Base-by-base conservation (phyloP, 164 flowering plant species). In the Tetrastigma voinierianum region DNA sequence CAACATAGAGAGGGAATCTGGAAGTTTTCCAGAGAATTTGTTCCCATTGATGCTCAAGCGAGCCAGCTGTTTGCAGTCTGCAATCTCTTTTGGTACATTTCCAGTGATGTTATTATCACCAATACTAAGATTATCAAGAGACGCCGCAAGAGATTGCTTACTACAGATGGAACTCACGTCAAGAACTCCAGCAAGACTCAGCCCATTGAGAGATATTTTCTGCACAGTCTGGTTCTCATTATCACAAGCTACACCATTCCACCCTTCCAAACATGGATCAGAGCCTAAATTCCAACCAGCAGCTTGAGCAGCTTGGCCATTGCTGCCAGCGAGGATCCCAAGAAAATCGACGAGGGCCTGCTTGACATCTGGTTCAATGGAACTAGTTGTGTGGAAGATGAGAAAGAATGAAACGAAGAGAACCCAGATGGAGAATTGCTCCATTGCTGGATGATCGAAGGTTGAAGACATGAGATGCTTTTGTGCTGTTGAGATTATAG, bases 191-290 rank as follows among this genome's bases (percentile, higher is more conserved):
- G 64, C 9, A 24, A 87, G 64, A 56, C 59, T 63, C 5, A 63
- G 51, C 21, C 57, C 55, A 5, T 78, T 72, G 4, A 87, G 84
- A 4, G 9, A 3, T 14, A 83, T 58, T 62, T 48, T 70, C 61
- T n/a, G 70, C 12, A 84, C 74, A 7, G 72, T 23, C 0, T 14
- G 40, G 5, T 43, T 60, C 1, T 20, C 11, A 9, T 1, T 4
- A 43, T 74, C 59, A 62, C 87, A 84, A 1, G 1, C 9, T 20
- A 84, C 70, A 15, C 82, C 84, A 1, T 43, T n/a, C 88, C 88
- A 87, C 0, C 56, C 7, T 15, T 61, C 74, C 15, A 3, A 58
- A 76, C 91, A 87, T 9, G 87, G 87, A 68, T 84, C 84, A 10
- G 86, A 67, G 49, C 70, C 43, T 10, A 20, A 9, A 20, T 68